These are phyloP conservation scores for Cryphonectria carpinicola DNA, from an alignment of 2,329 filamentous ascomycete species.

Conservation along the genomic window DNA sequence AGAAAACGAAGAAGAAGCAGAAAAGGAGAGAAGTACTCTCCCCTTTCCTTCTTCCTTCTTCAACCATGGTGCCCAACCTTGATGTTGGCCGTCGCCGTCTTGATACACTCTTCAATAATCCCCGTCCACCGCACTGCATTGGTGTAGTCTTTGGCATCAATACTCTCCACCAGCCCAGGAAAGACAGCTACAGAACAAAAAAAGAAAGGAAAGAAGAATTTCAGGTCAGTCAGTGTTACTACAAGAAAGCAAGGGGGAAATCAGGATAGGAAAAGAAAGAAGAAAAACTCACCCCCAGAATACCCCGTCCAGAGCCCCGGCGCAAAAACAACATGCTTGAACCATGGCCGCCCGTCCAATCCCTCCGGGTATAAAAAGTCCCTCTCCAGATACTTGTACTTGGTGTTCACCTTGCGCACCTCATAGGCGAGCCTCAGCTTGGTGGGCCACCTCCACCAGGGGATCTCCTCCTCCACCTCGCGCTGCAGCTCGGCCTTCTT, in stretches of 20 bases:
- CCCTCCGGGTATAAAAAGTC: slow-evolving; percentile 77
- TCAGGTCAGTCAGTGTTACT: slow-evolving; percentile 37
- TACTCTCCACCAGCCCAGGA: slow-evolving; percentile 65
- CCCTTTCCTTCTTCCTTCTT: not conserved
- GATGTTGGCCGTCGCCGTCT: slow-evolving; percentile 27
- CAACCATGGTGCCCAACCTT: slow-evolving; percentile 28
- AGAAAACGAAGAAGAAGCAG: too few relatives aligned
- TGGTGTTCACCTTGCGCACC: slow-evolving; percentile 71
- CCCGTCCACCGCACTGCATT: slow-evolving; percentile 63
- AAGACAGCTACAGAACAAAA: slow-evolving; percentile 54
- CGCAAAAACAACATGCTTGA: slow-evolving; percentile 93
- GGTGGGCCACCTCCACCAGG: slow-evolving; percentile 63
- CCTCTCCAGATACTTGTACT: slow-evolving; percentile 84
- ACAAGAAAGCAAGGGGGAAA: slow-evolving; percentile 46
- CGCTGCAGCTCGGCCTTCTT: slow-evolving; percentile 42
- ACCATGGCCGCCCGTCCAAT: slow-evolving; percentile 81
- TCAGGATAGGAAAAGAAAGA: slow-evolving; percentile 39
- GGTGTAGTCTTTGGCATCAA: slow-evolving; percentile 60
- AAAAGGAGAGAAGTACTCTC: not conserved
- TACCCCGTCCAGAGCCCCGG: slow-evolving; percentile 93
- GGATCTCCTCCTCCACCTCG: slow-evolving; percentile 51
- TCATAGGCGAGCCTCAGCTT: slow-evolving; percentile 66
- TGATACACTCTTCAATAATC: slow-evolving; percentile 59
- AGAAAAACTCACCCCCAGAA: slow-evolving; percentile 63
- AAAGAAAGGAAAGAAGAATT: not conserved